phyloP scores from a whole-genome alignment of 2,329 filamentous ascomycete species.

The Chaetothyriales sp. region DNA sequence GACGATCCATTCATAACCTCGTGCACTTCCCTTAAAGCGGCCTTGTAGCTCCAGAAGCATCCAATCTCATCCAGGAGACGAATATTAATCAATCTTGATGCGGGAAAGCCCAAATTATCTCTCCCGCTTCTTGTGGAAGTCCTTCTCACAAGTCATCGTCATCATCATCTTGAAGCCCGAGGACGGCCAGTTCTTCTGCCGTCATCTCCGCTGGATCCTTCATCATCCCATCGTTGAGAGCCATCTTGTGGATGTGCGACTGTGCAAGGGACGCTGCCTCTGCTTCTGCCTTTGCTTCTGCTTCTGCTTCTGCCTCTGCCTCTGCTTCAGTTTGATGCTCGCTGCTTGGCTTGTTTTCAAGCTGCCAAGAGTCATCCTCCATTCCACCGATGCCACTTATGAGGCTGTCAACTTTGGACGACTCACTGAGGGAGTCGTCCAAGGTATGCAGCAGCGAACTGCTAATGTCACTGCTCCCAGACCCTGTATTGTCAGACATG shows the following conservation, averaged over 20 bases:
- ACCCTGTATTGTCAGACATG: background rate
- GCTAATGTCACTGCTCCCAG: background rate
- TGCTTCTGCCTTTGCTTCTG: background rate
- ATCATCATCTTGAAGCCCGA: slow-evolving; percentile 2
- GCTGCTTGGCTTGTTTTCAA: background rate
- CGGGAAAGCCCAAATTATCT: background rate
- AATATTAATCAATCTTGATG: background rate
- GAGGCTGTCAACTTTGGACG: background rate
- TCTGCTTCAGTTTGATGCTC: background rate
- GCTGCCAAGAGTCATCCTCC: background rate
- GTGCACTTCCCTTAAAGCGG: background rate
- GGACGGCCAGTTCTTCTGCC: slow-evolving; percentile 1
- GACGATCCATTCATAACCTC: background rate
- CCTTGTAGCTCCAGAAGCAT: background rate
- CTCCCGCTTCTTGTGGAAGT: too few species aligned
- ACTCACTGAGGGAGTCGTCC: background rate
- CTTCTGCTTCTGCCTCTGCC: background rate
- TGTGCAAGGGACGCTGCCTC: background rate
- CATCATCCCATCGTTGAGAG: background rate
- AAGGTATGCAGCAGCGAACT: background rate
- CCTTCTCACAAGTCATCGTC: slow-evolving; percentile 4
- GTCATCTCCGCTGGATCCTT: slow-evolving; percentile 7
- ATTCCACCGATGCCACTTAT: background rate
- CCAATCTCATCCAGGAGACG: slow-evolving; percentile 4
- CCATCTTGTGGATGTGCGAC: background rate